These are phyloP conservation scores for Naganishia friedmannii DNA, from an alignment of 768 basidiomycete genomes.

Conservation along the genomic window DNA sequence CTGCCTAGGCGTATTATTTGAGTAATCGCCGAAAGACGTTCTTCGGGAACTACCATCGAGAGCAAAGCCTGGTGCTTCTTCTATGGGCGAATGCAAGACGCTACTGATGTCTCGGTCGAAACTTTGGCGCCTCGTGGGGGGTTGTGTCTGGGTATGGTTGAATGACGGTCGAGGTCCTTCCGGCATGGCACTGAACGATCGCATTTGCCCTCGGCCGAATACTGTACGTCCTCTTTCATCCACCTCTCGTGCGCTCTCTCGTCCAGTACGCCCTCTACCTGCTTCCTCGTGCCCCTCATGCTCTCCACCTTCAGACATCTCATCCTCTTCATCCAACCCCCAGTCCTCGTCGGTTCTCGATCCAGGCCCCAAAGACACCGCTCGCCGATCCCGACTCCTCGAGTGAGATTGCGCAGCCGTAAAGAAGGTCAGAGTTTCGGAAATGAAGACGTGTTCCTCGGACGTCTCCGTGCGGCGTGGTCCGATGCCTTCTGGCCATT, in stretches of 20 bases:
- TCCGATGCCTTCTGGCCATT: conserved; percentile 85
- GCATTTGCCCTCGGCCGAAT: conserved; percentile 3
- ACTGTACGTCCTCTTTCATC: conserved; percentile 16
- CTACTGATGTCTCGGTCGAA: conserved; percentile 24
- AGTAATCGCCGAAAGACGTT: conserved; percentile 15
- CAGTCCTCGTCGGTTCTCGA: conserved; percentile 27
- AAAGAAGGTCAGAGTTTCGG: conserved; percentile 70
- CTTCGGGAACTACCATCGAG: background rate
- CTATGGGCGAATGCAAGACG: conserved; percentile 2
- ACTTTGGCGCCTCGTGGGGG: conserved; percentile 22
- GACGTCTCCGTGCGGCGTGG: conserved; percentile 69
- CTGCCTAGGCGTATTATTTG: conserved; percentile 10
- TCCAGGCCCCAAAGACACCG: conserved; percentile 37
- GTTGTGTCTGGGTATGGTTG: conserved; percentile 15
- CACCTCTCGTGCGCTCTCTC: background rate
- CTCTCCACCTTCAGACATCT: conserved; percentile 30
- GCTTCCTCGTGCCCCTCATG: conserved; percentile 22
- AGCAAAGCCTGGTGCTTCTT: background rate
- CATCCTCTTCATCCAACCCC: conserved; percentile 35
- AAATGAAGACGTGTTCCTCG: conserved; percentile 74
- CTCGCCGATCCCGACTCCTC: conserved; percentile 26
- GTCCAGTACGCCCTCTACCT: conserved; percentile 11
- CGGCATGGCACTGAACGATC: conserved; percentile 25
- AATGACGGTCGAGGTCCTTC: conserved; percentile 7
- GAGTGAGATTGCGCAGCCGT: conserved; percentile 46